Evolutionary conservation across 768 basidiomycete species (phyloP), one percentile per base, ranked within the genome.

Genomic region (Tricholoma furcatifolium): DNA sequence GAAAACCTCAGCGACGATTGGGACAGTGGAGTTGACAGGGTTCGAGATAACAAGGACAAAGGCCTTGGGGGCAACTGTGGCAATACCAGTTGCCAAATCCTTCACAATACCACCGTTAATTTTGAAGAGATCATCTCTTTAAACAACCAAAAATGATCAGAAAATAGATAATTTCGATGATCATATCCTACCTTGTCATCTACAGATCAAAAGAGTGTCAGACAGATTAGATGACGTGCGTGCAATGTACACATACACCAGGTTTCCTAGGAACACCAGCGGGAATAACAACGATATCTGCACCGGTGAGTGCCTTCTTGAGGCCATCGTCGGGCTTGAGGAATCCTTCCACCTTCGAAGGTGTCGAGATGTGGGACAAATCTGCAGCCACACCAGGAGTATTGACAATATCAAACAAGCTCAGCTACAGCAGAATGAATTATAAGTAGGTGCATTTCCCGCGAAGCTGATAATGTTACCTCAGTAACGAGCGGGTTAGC

Each of bases 1-100:
- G 77, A 95, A 83, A 34, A 96, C 88, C 71, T 98, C 96, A 14
- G 84, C 93, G 42, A 93, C 93, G 65, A 99, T 92, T 43, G 97
- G 97, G 35, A 98, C 96, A 35, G 97, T 98, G 39, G 96, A 98
- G 83, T 99, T 98, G 67, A 99, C 96, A 30, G 97, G 97, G 79
- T 99, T 99, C 62, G 97, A 96, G 71, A 99, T 98, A 60, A 99
- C 94, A 44, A 94, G 83, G 41, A 98, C 83, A 63, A 89, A 88
- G 18, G 97, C 97, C 66, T 93, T 94, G 54, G 96, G 96, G 39
- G 84, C 83, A 44, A 73, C 67, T 14, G 80, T 84, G 14, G 96
- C 95, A 62, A 94, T 91, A 30, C 91, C 94, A 32, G 83, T 87
- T 14, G 95, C 96, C 54, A 99, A 84, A 64, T 93, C 92, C 62